phyloP scores from a whole-genome alignment of 2,329 filamentous ascomycete species.

The Cladophialophora carrionii region DNA sequence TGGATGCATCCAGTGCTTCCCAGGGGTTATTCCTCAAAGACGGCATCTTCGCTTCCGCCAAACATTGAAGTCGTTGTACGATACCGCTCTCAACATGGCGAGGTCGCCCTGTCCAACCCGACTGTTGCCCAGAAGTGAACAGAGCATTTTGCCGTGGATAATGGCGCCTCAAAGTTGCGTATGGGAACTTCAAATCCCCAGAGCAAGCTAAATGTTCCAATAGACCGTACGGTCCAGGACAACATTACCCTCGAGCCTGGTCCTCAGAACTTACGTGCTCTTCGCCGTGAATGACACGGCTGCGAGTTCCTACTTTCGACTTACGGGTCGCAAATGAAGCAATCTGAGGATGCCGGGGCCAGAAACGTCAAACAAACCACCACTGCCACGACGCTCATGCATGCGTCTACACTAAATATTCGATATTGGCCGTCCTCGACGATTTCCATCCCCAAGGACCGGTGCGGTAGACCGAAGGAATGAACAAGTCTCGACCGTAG shows the following conservation, averaged over 20 bases:
- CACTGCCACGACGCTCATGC: neutral
- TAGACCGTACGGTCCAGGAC: neutral
- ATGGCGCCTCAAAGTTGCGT: conserved; percentile 4
- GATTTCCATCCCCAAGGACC: neutral
- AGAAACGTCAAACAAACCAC: neutral
- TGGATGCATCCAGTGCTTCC: neutral
- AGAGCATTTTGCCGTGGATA: neutral
- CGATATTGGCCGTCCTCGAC: neutral
- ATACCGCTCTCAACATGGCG: conserved; percentile 4
- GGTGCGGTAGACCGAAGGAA: conserved; percentile 1
- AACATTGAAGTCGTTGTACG: neutral
- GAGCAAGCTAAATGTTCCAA: conserved; percentile 2
- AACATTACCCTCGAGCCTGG: neutral
- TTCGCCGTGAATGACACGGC: neutral
- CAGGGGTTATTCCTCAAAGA: neutral
- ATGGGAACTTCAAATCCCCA: neutral
- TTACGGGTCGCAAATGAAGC: neutral
- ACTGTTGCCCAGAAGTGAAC: neutral
- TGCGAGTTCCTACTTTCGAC: neutral
- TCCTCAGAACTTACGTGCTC: neutral
- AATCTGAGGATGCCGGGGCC: conserved; percentile 1
- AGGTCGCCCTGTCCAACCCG: neutral
- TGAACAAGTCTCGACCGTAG: conserved; percentile 1
- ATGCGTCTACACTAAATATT: conserved; percentile 6
- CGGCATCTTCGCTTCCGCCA: neutral